phyloP scores from a whole-genome alignment of 2,329 filamentous ascomycete genomes.

The Fusarium sambucinum region DNA sequence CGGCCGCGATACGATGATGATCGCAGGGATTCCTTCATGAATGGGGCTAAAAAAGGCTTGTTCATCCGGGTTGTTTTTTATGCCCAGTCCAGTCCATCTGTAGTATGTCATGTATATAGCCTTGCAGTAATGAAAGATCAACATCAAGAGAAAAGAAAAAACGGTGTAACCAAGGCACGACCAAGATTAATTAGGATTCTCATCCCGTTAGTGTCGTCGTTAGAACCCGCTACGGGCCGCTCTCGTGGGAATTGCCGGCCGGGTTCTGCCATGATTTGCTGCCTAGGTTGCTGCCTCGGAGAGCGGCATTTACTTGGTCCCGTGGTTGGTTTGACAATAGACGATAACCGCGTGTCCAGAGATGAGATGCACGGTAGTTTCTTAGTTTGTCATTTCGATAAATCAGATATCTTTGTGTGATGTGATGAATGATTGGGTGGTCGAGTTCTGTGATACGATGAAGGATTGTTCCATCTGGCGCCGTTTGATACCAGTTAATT shows the following conservation, averaged over 20 bases:
- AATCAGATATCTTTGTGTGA: neutral
- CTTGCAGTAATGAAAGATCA: neutral
- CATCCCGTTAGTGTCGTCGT: neutral
- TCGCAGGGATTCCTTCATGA: neutral
- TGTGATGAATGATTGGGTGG: neutral
- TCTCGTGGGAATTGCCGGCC: conserved; percentile 2
- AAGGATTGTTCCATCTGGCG: neutral
- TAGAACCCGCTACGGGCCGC: conserved; percentile 7
- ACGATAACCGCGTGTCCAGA: neutral
- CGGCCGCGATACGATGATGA: neutral
- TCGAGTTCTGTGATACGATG: neutral
- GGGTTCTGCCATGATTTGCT: neutral
- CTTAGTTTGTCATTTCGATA: neutral
- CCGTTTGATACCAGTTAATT: neutral
- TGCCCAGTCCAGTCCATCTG: neutral
- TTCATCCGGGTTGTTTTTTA: neutral
- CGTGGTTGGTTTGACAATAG: neutral
- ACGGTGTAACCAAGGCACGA: neutral
- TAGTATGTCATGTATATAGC: neutral
- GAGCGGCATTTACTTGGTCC: neutral
- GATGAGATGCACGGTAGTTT: neutral
- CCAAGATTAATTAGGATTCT: neutral
- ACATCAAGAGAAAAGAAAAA: neutral
- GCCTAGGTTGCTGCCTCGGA: too few relatives aligned
- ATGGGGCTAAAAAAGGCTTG: neutral